These are phyloP conservation scores for Diaporthe amygdali DNA, from an alignment of 2,329 filamentous ascomycete genomes.

Conservation along the genomic window DNA sequence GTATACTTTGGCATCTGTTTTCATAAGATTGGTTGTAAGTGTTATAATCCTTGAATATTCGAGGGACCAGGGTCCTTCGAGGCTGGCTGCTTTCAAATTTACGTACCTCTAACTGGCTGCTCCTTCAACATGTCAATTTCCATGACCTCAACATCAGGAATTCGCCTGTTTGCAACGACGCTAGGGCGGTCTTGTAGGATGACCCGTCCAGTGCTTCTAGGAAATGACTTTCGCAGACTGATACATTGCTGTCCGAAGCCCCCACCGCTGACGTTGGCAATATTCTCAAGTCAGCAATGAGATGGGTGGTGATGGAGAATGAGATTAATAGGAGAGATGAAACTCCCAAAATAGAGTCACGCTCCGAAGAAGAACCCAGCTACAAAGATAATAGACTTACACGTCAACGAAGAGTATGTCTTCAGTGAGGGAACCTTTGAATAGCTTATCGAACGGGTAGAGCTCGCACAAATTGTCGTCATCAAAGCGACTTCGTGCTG, in stretches of 20 bases:
- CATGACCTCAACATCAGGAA: not conserved
- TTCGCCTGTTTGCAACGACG: not conserved
- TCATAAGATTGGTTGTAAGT: not conserved
- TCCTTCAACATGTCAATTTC: not conserved
- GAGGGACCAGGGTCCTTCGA: too few species aligned
- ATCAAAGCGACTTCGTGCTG: not conserved
- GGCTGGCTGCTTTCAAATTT: not conserved
- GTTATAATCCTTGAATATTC: too few species aligned
- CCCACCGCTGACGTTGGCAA: not conserved
- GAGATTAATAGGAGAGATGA: too few species aligned
- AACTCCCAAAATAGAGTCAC: not conserved
- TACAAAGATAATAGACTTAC: not conserved
- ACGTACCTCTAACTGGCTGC: not conserved
- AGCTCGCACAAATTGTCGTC: not conserved
- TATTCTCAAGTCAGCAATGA: not conserved
- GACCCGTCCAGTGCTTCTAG: not conserved
- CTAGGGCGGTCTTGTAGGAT: not conserved
- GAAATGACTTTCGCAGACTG: not conserved
- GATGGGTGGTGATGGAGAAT: not conserved
- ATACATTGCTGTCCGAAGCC: not conserved
- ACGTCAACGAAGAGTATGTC: not conserved
- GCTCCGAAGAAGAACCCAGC: too few species aligned
- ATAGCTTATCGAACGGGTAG: not conserved
- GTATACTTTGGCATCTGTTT: not conserved
- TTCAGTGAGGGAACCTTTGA: not conserved